Evolutionary conservation across 306 rosid genomes (phyloP).

Genomic region (Pachyrhizus erosus): DNA sequence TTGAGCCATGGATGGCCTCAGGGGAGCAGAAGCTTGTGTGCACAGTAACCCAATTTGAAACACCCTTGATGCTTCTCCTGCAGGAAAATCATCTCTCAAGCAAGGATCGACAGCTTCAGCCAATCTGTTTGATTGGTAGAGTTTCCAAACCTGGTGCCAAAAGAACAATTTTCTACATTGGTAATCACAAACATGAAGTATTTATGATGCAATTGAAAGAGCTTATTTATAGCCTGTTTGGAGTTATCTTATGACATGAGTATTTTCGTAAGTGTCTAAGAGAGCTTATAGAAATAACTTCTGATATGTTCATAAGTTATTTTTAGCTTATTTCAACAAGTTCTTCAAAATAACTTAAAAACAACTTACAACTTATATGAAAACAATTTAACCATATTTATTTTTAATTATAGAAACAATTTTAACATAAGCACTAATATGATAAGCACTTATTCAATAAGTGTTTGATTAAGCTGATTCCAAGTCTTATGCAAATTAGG

Average conservation of each 20-base stretch:
- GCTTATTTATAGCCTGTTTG: background rate
- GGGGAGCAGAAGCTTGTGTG: constrained; percentile 25
- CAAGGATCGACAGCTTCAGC: constrained; percentile 25
- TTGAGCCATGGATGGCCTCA: constrained; percentile 7
- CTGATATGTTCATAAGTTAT: background rate
- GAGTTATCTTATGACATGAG: background rate
- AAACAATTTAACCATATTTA: background rate
- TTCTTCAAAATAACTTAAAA: background rate
- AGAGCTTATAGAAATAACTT: background rate
- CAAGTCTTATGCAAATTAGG: background rate
- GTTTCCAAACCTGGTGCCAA: constrained; percentile 16
- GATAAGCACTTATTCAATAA: background rate
- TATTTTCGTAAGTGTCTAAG: background rate
- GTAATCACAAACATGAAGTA: background rate
- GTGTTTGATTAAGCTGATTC: background rate
- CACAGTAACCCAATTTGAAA: constrained; percentile 25
- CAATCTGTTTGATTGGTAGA: constrained; percentile 16
- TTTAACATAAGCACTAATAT: background rate
- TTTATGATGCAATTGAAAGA: background rate
- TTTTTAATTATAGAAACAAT: background rate
- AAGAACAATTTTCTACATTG: background rate
- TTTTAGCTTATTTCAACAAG: background rate
- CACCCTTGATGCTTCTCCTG: constrained; percentile 2
- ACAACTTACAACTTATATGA: background rate
- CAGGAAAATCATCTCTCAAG: constrained; percentile 9